A percentile compares a stretch with the other conserved stretches of the same genome.
These are phyloP conservation scores for Linum lewisii DNA, from an alignment of 345 rosid species.

Conservation along the genomic window DNA sequence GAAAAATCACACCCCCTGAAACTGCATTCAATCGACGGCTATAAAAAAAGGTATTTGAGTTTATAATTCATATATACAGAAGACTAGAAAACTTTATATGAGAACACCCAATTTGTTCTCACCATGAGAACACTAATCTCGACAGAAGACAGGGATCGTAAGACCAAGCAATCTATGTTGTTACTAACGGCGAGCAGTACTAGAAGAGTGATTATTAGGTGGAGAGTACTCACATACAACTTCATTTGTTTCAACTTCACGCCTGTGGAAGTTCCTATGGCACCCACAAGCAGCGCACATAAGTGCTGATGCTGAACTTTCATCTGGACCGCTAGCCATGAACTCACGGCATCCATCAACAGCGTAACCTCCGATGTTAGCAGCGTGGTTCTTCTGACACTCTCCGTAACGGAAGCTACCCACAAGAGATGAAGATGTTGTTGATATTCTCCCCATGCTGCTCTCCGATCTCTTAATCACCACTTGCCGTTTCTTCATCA, in stretches of 20 bases:
- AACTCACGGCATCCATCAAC: conserved; percentile 81
- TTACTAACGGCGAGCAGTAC: background rate
- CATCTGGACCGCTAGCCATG: conserved; percentile 42
- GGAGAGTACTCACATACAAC: conserved; percentile 22
- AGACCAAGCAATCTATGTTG: background rate
- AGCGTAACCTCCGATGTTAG: conserved; percentile 64
- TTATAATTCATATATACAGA: too few relatives aligned
- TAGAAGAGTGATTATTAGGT: background rate
- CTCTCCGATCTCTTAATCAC: background rate
- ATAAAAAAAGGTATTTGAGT: too few relatives aligned
- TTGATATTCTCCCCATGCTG: background rate
- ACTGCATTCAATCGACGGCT: too few relatives aligned
- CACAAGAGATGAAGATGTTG: conserved; percentile 27
- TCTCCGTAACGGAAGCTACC: conserved; percentile 39
- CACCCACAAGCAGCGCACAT: conserved; percentile 72
- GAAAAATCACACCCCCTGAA: too few relatives aligned
- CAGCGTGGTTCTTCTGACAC: conserved; percentile 78
- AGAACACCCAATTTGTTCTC: too few relatives aligned
- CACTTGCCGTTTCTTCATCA: conserved; percentile 1
- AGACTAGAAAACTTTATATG: too few relatives aligned
- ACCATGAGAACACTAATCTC: too few relatives aligned
- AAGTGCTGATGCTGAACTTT: conserved; percentile 32
- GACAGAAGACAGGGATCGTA: too few relatives aligned
- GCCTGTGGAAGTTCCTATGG: conserved; percentile 67
- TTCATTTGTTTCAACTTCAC: conserved; percentile 41